Evolutionary conservation across 1,139 yeast genomes (phyloP), one percentile per base, ranked within the genome.

Genomic region (Eremothecium gossypii): DNA sequence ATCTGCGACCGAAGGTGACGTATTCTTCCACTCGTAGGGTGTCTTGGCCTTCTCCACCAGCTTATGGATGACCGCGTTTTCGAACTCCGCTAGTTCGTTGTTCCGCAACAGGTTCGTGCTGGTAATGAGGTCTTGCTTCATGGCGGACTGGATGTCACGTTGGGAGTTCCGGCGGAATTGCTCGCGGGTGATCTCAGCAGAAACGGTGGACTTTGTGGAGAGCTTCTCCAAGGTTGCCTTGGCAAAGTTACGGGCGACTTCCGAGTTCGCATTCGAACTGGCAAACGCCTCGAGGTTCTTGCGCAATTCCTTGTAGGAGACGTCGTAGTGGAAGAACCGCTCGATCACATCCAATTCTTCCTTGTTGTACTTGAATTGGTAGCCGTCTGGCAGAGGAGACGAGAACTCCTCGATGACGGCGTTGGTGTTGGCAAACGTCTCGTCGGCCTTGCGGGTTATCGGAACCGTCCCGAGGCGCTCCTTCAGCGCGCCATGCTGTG

Each of bases 381-480:
- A 80, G 55, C 70, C 72, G 14, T 65, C 68, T 36, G 96, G 95
- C 47, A 85, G 67, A 41, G 77, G 79, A 42, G 75, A 76, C 12
- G 83, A 69, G 60, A 79, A 89, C 57, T 87, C 96, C 53, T 83
- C 85, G 49, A 91, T 75, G 9, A 85, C 75, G 38, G 70, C 71
- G 63, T 82, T 81, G 32, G 89, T 80, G 51, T 82, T 72, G 20
- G 50, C 49, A 40, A 49, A 61, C 27, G 56, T 44, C 10, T 47
- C 45, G 11, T 42, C 49, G 8, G 42, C 44, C 28, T 46, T 46
- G 17, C 49, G 35, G 33, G 53, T 49, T 13, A 57, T 49, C 13
- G 52, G 51, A 28, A 69, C 56, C 45, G 75, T 78, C 8, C 83
- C 69, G 49, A 91, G 71, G 50, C 94, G 76, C 40, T 69, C 70